Evolutionary conservation across 306 rosid species (phyloP).

Genomic region (Fagus crenata): DNA sequence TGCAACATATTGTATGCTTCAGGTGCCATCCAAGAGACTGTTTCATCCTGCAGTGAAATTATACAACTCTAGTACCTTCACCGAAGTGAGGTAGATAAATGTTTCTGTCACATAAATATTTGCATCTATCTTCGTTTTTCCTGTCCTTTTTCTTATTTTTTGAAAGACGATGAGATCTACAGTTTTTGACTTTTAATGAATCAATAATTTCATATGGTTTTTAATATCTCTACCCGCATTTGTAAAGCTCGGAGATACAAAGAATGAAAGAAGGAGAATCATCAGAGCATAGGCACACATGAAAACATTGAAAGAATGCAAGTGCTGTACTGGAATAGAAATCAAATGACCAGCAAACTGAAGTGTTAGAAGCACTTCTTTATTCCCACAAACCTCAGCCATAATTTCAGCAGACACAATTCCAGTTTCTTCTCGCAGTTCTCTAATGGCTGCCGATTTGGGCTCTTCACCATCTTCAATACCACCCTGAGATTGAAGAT

Average conservation of each 20-base stretch:
- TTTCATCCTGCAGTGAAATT: background rate
- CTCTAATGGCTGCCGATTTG: slow-evolving; percentile 81
- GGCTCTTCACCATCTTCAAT: slow-evolving; percentile 98
- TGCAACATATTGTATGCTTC: background rate
- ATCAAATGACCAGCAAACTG: slow-evolving; percentile 25
- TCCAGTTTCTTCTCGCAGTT: slow-evolving; percentile 92
- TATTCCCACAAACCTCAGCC: slow-evolving; percentile 58
- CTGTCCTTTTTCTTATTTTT: background rate
- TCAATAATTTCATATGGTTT: background rate
- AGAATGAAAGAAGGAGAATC: slow-evolving; percentile 2
- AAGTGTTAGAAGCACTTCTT: slow-evolving; percentile 3
- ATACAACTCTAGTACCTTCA: background rate
- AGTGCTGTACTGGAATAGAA: background rate
- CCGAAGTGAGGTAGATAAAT: background rate
- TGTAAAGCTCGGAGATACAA: background rate
- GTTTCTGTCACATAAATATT: background rate
- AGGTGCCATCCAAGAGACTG: background rate
- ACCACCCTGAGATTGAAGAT: slow-evolving; percentile 62
- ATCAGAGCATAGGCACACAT: background rate
- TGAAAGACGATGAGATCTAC: background rate
- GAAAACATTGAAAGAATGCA: slow-evolving; percentile 2
- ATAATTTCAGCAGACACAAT: slow-evolving; percentile 76
- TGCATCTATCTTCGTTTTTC: slow-evolving; percentile 3
- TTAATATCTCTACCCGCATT: slow-evolving; percentile 10
- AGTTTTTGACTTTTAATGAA: background rate